Percentiles rank a stretch among this genome's conserved stretches.
phyloP scores from a whole-genome alignment of 352 stramenopile species.

The Paralagenidium karlingii region DNA sequence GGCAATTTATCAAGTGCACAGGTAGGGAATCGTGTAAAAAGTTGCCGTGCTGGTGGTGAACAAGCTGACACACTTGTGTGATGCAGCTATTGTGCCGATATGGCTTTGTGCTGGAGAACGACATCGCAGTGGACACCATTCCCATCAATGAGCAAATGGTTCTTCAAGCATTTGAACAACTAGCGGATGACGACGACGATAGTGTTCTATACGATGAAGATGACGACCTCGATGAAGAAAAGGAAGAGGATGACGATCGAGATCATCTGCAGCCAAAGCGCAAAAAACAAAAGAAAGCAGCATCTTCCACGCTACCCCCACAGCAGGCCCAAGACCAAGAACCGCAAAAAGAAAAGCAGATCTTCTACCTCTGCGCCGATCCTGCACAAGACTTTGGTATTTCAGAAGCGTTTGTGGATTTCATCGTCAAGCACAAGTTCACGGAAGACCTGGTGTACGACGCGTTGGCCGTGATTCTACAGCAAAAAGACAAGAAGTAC shows the following conservation, averaged over 20 bases:
- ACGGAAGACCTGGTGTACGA: conserved; percentile 54
- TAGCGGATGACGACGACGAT: conserved; percentile 14
- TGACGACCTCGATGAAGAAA: conserved; percentile 10
- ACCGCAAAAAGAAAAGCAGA: conserved; percentile 12
- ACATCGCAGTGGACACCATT: conserved; percentile 32
- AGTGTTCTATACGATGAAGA: conserved; percentile 8
- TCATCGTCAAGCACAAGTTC: conserved; percentile 35
- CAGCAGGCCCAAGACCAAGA: conserved; percentile 3
- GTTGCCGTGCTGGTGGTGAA: neutral
- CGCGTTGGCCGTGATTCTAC: conserved; percentile 37
- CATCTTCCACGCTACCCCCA: no score
- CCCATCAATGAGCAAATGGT: conserved; percentile 27
- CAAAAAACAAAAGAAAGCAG: conserved; percentile 29
- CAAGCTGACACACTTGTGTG: neutral
- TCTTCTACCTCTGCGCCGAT: conserved; percentile 41
- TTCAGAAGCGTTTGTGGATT: conserved; percentile 41
- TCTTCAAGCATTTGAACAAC: conserved; percentile 10
- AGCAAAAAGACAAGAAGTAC: conserved; percentile 52
- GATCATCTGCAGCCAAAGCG: conserved; percentile 10
- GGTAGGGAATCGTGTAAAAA: conserved; percentile 11
- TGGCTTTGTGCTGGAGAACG: conserved; percentile 36
- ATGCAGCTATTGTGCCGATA: conserved; percentile 51
- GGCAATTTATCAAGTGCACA: conserved; percentile 58
- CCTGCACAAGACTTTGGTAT: conserved; percentile 44
- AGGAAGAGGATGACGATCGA: conserved; percentile 6